phyloP scores from a whole-genome alignment of 768 basidiomycete species.

The Cystofilobasidium macerans region DNA sequence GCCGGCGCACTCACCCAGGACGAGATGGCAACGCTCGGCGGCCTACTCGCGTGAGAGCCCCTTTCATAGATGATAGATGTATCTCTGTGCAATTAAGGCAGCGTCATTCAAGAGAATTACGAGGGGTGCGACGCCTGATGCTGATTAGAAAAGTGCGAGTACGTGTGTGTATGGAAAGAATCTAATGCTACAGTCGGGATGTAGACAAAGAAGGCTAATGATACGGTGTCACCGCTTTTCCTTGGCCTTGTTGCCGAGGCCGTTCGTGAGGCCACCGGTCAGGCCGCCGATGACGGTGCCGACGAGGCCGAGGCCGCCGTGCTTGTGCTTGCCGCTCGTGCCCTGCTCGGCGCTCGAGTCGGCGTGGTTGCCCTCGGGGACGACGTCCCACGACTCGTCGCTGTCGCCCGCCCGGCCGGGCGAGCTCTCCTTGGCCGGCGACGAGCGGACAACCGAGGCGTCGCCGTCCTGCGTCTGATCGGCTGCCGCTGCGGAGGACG shows the following conservation, averaged over 20 bases:
- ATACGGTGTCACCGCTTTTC: no score
- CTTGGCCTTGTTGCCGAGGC: neutral
- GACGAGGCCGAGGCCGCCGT: neutral
- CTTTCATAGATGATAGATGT: no score
- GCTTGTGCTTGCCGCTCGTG: neutral
- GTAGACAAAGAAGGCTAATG: no score
- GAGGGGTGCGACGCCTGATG: no score
- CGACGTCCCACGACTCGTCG: slow-evolving; percentile 18
- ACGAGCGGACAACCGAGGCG: neutral
- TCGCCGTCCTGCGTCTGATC: neutral
- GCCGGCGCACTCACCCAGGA: slow-evolving; percentile 60
- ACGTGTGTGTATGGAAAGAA: no score
- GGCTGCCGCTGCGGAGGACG: no score
- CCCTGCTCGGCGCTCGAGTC: no score
- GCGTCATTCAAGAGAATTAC: no score
- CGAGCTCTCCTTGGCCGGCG: neutral
- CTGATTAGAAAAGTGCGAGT: no score
- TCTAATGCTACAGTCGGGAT: no score
- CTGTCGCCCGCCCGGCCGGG: neutral
- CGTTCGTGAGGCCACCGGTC: neutral
- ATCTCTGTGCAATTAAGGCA: no score
- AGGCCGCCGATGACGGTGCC: neutral
- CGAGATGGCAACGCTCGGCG: slow-evolving; percentile 56
- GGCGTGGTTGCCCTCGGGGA: neutral
- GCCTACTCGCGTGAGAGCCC: slow-evolving; percentile 6